Evolutionary conservation across 495 filamentous ascomycete genomes (phyloP), one percentile per base, ranked within the genome.

Genomic region (Halenospora varia): DNA sequence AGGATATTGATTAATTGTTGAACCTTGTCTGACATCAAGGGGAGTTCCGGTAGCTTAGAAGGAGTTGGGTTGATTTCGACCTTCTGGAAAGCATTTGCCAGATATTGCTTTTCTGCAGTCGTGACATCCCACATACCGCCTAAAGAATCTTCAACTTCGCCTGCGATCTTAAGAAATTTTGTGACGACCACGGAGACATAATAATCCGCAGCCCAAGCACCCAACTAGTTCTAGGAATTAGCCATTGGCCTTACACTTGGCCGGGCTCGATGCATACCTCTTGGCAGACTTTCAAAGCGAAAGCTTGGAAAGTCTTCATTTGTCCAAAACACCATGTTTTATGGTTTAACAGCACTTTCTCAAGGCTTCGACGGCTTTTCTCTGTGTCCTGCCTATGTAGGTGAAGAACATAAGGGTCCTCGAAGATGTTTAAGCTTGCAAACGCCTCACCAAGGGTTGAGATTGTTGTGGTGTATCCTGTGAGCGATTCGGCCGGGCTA

Each of bases 381-480:
- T 72, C 65, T 1, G 67, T 75, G 1, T 62, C 66, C 56, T 77
- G 62, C 40, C 55, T 56, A 39, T 49, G 55, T 26, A 90, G 71
- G 15, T 73, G 63, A n/a, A 79, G 63, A 18, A 96, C 70, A 53
- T 82, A 87, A 0, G 93, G 92, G 61, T 97, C 92, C 15, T 83
- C 57, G 13, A 67, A 66, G 20, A 96, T 83, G 55, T 89, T 77
- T 44, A 89, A 74, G 10, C 51, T 52, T 15, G 44, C 20, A 49
- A 71, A 81, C 0, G 73, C 78, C 10, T 53, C 20, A 2, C 55
- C 51, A 17, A 81, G 61, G 40, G 69, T 74, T 0, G 61, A 20
- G 66, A 78, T 69, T 49, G 58, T 62, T 1, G 51, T 51, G 2
- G 68, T 77, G 13, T 48, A 22, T 3, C 48, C 8, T 4, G 41